Evolutionary conservation across 2,329 filamentous ascomycete genomes (phyloP), one percentile per base, ranked within the genome.

Genomic region (Trichoderma brevicompactum): DNA sequence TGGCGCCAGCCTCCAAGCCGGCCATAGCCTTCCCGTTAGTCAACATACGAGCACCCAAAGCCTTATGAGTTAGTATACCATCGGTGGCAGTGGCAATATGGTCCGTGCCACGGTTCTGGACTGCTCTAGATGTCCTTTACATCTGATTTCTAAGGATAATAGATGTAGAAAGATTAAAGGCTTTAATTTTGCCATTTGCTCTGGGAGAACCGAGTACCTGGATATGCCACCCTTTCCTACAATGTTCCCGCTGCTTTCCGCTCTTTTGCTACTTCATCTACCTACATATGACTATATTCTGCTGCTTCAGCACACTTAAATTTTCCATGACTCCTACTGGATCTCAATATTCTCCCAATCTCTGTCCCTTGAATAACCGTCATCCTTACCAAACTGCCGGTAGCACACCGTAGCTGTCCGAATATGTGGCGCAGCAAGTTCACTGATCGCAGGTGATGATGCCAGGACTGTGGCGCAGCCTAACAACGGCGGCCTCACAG

Each of bases 351-450:
- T 32, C 23, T 7, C 40, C 28, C 28, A 8, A 8, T 19, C 7
- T 17, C 17, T 15, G 17, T 9, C n/a, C 60, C 60, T 63, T 52
- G 49, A 63, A 63, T 63, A 63, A n/a, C 49, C 60, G 40, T n/a
- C 5, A n/a, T 12, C 38, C 15, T 17, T 36, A 15, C 13, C 41
- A 7, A 9, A 28, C 34, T 50, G 3, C 19, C 10, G n/a, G 34
- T 19, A 17, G n/a, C 32, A 38, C 34, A 13, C 19, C 36, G 19
- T 38, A 48, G 19, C 46, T 53, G 40, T 17, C 19, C 17, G n/a
- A 54, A 28, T 62, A 44, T 53, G 60, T 63, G 60, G 60, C 60
- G 60, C 60, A 63, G 60, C 60, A n/a, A 23, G 13, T 15, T 46
- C 60, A 46, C 28, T 40, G 49, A 52, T 52, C 48, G 32, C 58